Evolutionary conservation across 176 grass and related monocot genomes (phyloP).

Genomic region (Cenchrus fungigraminus): DNA sequence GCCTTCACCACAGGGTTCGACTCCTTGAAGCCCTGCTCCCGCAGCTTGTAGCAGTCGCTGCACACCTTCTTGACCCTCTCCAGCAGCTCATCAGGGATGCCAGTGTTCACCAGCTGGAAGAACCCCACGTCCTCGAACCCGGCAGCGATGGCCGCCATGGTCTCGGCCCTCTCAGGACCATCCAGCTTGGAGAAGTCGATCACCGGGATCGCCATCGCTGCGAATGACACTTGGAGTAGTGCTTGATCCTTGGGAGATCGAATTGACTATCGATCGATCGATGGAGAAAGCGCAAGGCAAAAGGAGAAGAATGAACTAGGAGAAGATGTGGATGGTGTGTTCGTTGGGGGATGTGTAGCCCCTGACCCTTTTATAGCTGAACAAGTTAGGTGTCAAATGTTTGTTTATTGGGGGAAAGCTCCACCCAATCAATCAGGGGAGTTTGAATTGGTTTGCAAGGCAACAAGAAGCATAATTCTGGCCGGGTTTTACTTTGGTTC

Average conservation of each 20-base stretch:
- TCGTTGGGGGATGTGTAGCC: neutral
- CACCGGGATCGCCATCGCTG: conserved; percentile 70
- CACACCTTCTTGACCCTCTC: conserved; percentile 92
- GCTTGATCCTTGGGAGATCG: neutral
- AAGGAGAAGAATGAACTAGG: neutral
- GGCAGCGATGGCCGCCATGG: conserved; percentile 59
- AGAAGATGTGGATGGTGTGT: conserved; percentile 20
- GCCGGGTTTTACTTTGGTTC: conserved; percentile 55
- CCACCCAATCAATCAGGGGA: conserved; percentile 34
- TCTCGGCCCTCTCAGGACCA: conserved; percentile 50
- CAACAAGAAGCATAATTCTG: conserved; percentile 38
- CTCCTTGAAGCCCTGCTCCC: conserved; percentile 61
- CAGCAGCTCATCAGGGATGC: conserved; percentile 78
- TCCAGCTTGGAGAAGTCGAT: conserved; percentile 89
- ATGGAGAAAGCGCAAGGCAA: neutral
- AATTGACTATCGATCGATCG: neutral
- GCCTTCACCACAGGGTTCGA: conserved; percentile 45
- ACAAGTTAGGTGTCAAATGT: conserved; percentile 50
- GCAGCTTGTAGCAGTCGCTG: conserved; percentile 69
- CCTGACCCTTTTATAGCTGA: conserved; percentile 50
- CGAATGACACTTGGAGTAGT: neutral
- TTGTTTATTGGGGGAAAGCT: conserved; percentile 39
- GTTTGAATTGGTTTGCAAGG: conserved; percentile 38
- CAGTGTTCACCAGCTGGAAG: conserved; percentile 94
- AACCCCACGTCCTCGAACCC: conserved; percentile 84